Evolutionary conservation across 371 early-diverging fungal species (phyloP).

Genomic region (Circinella umbellata): DNA sequence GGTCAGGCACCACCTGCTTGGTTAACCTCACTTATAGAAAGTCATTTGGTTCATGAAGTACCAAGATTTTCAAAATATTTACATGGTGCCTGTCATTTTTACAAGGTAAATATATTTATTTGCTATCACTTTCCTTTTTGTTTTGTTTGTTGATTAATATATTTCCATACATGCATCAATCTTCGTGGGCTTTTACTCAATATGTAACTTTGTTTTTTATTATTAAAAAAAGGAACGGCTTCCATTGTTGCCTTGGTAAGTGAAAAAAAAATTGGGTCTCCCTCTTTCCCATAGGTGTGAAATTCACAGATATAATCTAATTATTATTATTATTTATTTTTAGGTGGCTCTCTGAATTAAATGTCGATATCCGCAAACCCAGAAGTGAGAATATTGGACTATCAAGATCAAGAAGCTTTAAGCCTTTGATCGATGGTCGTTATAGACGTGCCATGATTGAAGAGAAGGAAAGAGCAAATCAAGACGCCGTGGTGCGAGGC

Average conservation of each 20-base stretch:
- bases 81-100: conserved; percentile 82
- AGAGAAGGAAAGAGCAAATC: conserved; percentile 29
- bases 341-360: conserved; percentile 60
- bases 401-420: conserved; percentile 50
- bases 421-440: conserved; percentile 52
- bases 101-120: not conserved
- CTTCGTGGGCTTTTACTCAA: too few relatives aligned
- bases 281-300: too few relatives aligned
- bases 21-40: conserved; percentile 89
- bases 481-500: conserved; percentile 23
- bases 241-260: too few relatives aligned
- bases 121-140: not conserved
- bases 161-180: too few relatives aligned
- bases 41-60: conserved; percentile 94
- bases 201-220: too few relatives aligned
- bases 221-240: too few relatives aligned
- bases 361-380: conserved; percentile 63
- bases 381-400: conserved; percentile 49
- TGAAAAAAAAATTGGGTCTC: too few relatives aligned
- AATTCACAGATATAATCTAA: too few relatives aligned
- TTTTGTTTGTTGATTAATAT: not conserved
- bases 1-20: conserved; percentile 94
- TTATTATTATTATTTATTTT: not conserved
- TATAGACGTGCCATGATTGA: conserved; percentile 44
- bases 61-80: conserved; percentile 99